These are phyloP conservation scores for Huntiella abstrusa DNA, from an alignment of 2,329 filamentous ascomycete genomes.

Conservation along the genomic window DNA sequence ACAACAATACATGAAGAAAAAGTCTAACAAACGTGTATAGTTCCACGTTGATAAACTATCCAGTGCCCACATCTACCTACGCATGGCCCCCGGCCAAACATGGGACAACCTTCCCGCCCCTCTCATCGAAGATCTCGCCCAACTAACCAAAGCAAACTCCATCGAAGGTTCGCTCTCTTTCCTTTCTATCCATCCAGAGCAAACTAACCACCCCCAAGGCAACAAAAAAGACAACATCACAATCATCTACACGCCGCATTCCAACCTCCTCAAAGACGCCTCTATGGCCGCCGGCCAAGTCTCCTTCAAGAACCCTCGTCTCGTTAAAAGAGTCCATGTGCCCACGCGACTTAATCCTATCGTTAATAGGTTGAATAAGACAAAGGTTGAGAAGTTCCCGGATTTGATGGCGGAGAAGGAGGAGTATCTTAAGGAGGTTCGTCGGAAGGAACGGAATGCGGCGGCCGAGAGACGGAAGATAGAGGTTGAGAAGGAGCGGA, in stretches of 20 bases:
- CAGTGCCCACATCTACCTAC: conserved; percentile 88
- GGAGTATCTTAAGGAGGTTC: conserved; percentile 49
- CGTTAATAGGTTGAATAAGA: conserved; percentile 97
- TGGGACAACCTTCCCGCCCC: conserved; percentile 69
- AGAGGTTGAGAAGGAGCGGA: conserved; percentile 52
- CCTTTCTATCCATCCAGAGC: not conserved
- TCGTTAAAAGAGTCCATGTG: conserved; percentile 70
- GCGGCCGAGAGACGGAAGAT: conserved; percentile 52
- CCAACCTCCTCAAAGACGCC: conserved; percentile 86
- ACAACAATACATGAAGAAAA: not conserved
- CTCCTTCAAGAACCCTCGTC: conserved; percentile 74
- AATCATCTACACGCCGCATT: conserved; percentile 94
- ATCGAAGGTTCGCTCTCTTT: conserved; percentile 52
- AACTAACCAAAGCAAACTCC: conserved; percentile 95
- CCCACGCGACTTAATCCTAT: conserved; percentile 68
- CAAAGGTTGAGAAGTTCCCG: conserved; percentile 70
- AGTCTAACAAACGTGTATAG: conserved; percentile 22
- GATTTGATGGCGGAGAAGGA: conserved; percentile 72
- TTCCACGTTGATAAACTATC: conserved; percentile 98
- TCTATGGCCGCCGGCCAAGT: conserved; percentile 94
- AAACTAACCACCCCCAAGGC: conserved; percentile 29
- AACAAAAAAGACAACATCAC: conserved; percentile 99
- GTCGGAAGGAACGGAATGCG: conserved; percentile 49
- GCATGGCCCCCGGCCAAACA: conserved; percentile 54
- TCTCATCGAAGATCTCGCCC: conserved; percentile 74